Percentiles rank a stretch among this genome's conserved stretches.
Conservation (phyloP, 164 flowering plant genomes). For the Amborella trichopoda region DNA sequence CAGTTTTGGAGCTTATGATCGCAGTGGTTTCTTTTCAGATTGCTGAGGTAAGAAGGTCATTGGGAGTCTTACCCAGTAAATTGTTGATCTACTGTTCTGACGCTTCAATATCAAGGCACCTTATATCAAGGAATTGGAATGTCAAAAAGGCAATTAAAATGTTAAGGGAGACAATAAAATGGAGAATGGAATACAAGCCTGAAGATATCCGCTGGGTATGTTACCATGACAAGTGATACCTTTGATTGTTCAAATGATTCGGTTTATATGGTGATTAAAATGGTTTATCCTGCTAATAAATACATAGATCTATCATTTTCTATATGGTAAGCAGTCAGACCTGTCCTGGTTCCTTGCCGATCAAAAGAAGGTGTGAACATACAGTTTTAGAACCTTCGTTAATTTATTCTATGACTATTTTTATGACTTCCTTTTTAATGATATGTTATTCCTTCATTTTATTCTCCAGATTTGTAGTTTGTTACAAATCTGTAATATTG, state of each 20-base stretch:
- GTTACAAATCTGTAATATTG: too few species aligned
- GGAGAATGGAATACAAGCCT: constrained; percentile 78
- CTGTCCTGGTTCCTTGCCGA: too few species aligned
- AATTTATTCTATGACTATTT: too few species aligned
- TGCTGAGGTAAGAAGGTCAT: constrained; percentile 47
- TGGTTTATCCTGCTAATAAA: background rate
- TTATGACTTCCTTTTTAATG: too few species aligned
- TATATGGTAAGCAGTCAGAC: too few species aligned
- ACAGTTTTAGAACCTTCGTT: background rate
- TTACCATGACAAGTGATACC: background rate
- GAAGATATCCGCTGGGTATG: constrained; percentile 94
- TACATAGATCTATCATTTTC: background rate
- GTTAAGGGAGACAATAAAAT: constrained; percentile 78
- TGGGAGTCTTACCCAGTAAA: constrained; percentile 51
- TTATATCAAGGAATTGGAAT: constrained; percentile 77
- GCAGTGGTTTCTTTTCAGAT: constrained; percentile 33
- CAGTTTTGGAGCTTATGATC: background rate
- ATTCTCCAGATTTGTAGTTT: too few species aligned
- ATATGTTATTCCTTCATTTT: too few species aligned
- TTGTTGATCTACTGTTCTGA: constrained; percentile 61
- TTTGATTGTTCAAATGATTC: background rate
- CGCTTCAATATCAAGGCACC: constrained; percentile 51
- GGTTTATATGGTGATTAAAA: background rate
- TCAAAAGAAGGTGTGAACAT: background rate
- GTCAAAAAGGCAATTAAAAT: constrained; percentile 82